phyloP scores from a whole-genome alignment of 83 land plant genomes.

The Picea abies region DNA sequence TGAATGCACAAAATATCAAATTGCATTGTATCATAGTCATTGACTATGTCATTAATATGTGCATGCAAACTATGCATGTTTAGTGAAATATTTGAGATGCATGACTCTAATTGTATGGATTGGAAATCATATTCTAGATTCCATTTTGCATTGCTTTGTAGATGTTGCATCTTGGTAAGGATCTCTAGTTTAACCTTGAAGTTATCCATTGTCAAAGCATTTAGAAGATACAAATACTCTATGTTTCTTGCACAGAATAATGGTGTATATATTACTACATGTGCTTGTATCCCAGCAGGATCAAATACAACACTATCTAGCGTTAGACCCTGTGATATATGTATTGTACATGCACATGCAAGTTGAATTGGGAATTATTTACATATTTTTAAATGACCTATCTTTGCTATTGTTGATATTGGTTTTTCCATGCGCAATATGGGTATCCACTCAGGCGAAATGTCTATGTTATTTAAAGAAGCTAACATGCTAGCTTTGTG shows the following conservation, averaged over 20 bases:
- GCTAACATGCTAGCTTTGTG: neutral
- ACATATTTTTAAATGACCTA: accelerated
- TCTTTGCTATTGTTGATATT: neutral
- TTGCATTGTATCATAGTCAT: no score
- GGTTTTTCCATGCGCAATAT: neutral
- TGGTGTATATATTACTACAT: neutral
- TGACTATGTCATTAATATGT: no score
- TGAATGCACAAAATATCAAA: no score
- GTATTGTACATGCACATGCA: neutral
- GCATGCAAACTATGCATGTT: no score
- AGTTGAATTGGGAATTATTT: neutral
- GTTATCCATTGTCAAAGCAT: no score
- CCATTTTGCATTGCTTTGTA: no score
- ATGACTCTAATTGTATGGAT: no score
- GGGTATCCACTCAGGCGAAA: neutral
- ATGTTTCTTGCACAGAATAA: neutral
- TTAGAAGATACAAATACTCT: no score
- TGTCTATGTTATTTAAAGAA: neutral
- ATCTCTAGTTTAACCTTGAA: no score
- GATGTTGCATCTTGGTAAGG: no score
- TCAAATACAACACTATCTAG: neutral
- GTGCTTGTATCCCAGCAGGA: neutral
- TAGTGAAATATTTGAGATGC: no score
- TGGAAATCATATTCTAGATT: no score
- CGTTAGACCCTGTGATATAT: neutral